A percentile compares a stretch with the other conserved stretches of the same genome.
These are phyloP conservation scores for Alternaria sp. DNA, from an alignment of 2,329 filamentous ascomycete species.

Conservation along the genomic window DNA sequence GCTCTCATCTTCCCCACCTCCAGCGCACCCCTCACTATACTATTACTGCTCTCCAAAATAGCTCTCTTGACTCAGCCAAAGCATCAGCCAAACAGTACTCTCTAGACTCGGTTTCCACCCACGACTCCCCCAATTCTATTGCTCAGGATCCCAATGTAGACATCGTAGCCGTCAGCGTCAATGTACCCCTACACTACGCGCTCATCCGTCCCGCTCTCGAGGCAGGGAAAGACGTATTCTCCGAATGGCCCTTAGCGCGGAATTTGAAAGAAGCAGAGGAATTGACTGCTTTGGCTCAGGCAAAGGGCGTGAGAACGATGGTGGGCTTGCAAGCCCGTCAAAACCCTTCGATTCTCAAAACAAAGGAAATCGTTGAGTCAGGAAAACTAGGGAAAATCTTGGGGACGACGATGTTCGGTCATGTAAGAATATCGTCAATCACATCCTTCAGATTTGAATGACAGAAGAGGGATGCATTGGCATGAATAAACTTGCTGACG, in stretches of 20 bases:
- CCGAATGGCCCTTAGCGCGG: conserved; percentile 60
- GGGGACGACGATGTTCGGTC: conserved; percentile 44
- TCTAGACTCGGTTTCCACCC: conserved; percentile 51
- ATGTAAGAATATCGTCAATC: conserved; percentile 12
- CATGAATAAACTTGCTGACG: background rate
- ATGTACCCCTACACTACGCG: conserved; percentile 55
- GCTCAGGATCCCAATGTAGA: conserved; percentile 58
- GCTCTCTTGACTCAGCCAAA: conserved; percentile 39
- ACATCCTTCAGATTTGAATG: background rate
- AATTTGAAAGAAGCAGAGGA: conserved; percentile 55
- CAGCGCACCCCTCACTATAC: conserved; percentile 51
- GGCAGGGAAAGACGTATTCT: conserved; percentile 55
- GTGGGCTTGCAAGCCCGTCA: conserved; percentile 59
- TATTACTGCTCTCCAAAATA: conserved; percentile 62
- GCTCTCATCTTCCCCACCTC: conserved; percentile 52
- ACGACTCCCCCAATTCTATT: conserved; percentile 55
- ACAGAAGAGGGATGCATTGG: background rate
- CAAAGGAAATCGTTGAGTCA: conserved; percentile 54
- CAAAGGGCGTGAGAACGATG: conserved; percentile 54
- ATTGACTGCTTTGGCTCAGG: conserved; percentile 52
- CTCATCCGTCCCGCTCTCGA: conserved; percentile 54
- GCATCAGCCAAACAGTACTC: conserved; percentile 53
- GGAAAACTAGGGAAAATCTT: conserved; percentile 57
- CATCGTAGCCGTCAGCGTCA: conserved; percentile 57
- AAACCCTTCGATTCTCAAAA: conserved; percentile 51